These are phyloP conservation scores for Talaromyces piceae DNA, from an alignment of 2,329 filamentous ascomycete genomes.

Conservation along the genomic window DNA sequence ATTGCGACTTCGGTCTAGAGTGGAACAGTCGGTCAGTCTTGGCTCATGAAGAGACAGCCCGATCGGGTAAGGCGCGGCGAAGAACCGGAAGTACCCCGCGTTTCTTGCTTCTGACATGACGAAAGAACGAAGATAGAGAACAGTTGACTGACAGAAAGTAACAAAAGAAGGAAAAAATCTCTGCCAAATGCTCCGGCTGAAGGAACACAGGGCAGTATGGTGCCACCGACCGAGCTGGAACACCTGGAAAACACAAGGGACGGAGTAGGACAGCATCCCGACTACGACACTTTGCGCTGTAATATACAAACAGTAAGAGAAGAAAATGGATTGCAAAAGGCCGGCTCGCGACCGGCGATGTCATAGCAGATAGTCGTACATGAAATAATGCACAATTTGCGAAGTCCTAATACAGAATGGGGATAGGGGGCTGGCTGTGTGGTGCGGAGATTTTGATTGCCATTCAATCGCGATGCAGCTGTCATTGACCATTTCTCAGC, in stretches of 20 bases:
- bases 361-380: slow-evolving; percentile 8
- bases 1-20: slow-evolving; percentile 14
- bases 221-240: too few species aligned
- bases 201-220: too few species aligned
- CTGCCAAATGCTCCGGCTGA: too few species aligned
- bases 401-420: slow-evolving; percentile 5
- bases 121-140: slow-evolving; percentile 7
- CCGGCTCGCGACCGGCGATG: neutral
- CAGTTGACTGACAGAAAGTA: too few species aligned
- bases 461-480: neutral
- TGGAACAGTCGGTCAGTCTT: slow-evolving; percentile 23
- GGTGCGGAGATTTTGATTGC: neutral
- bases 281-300: slow-evolving; percentile 20
- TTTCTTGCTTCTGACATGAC: slow-evolving; percentile 1
- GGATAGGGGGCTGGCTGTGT: neutral
- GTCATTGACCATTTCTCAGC: neutral
- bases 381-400: slow-evolving; percentile 4
- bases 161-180: neutral
- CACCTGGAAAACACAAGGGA: slow-evolving; percentile 15
- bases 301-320: slow-evolving; percentile 21
- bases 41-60: slow-evolving; percentile 12
- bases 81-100: slow-evolving; percentile 11
- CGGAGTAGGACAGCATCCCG: slow-evolving; percentile 6
- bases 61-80: slow-evolving; percentile 9
- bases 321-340: slow-evolving; percentile 8